A percentile compares a stretch with the other conserved stretches of the same genome.
Evolutionary conservation across 805 yeast genomes (phyloP).

Genomic region (Cyberlindnera saturnus): DNA sequence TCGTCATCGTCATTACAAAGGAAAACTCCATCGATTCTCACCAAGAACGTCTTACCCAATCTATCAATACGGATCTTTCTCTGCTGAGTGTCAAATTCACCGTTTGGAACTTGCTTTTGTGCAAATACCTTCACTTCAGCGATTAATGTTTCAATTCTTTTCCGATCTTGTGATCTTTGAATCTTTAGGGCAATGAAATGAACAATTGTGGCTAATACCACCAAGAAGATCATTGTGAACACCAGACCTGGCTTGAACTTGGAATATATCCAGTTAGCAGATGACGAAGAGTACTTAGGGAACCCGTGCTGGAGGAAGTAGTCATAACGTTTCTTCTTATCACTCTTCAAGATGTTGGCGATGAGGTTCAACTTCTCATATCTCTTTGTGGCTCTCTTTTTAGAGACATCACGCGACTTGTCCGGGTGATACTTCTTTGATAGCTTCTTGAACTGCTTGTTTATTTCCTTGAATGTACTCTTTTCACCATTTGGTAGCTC

Average conservation of each 20-base stretch:
- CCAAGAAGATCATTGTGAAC: constrained; percentile 45
- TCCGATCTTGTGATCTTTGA: constrained; percentile 46
- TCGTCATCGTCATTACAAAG: constrained; percentile 33
- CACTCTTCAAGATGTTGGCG: constrained; percentile 61
- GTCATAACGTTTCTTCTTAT: constrained; percentile 68
- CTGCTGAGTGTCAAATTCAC: constrained; percentile 9
- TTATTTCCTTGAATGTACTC: constrained; percentile 43
- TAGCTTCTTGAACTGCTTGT: constrained; percentile 61
- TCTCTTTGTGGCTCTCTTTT: constrained; percentile 41
- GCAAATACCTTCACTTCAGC: constrained; percentile 47
- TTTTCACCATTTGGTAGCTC: constrained; percentile 7
- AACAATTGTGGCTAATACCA: constrained; percentile 42
- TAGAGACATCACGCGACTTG: constrained; percentile 36
- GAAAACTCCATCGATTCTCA: constrained; percentile 55
- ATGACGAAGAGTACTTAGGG: constrained; percentile 63
- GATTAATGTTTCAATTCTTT: constrained; percentile 47
- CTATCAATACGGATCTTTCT: constrained; percentile 16
- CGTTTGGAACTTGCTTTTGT: constrained; percentile 48
- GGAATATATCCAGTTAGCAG: constrained; percentile 49
- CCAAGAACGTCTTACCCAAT: constrained; percentile 46
- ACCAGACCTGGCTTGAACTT: constrained; percentile 61
- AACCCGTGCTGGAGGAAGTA: constrained; percentile 79
- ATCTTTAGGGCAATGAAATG: constrained; percentile 54
- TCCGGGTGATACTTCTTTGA: constrained; percentile 84
- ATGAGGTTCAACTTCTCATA: constrained; percentile 76